These are phyloP conservation scores for Cunninghamia lanceolata DNA, from an alignment of 75 land plant genomes.

Conservation along the genomic window DNA sequence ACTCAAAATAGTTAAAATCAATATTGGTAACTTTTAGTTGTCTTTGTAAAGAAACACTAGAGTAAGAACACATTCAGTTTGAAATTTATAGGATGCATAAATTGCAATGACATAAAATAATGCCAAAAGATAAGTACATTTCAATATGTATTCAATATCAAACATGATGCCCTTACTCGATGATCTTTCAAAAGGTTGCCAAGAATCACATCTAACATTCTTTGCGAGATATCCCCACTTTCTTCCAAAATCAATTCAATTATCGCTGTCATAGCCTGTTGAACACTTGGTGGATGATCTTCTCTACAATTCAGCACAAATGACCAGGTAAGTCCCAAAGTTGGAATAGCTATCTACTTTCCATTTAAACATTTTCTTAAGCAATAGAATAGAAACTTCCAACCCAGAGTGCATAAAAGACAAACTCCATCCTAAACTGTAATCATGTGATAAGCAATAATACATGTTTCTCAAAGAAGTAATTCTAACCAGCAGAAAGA, in stretches of 20 bases:
- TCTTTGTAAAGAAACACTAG: not conserved
- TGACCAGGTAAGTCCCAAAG: not conserved
- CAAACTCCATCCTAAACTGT: not conserved
- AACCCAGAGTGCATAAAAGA: not conserved
- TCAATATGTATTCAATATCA: not conserved
- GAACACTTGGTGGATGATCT: conserved; percentile 59
- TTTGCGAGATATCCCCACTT: conserved; percentile 44
- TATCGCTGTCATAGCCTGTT: conserved; percentile 58
- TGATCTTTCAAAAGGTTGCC: conserved; percentile 61
- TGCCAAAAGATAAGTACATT: not conserved
- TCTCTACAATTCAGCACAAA: conserved; percentile 43
- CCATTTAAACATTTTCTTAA: not conserved
- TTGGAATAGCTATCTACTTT: not conserved
- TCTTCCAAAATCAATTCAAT: conserved; percentile 64
- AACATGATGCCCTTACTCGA: conserved; percentile 39
- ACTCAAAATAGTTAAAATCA: not conserved
- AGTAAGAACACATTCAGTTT: not conserved
- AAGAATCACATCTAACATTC: conserved; percentile 69
- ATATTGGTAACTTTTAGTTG: not conserved
- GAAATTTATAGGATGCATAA: not conserved
- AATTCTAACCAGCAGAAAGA: not conserved
- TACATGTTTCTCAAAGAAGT: not conserved
- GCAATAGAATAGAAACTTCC: conserved; percentile 1
- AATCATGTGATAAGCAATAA: not conserved
- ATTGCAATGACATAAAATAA: not conserved